phyloP scores from a whole-genome alignment of 495 filamentous ascomycete genomes.

The Echria macrotheca region DNA sequence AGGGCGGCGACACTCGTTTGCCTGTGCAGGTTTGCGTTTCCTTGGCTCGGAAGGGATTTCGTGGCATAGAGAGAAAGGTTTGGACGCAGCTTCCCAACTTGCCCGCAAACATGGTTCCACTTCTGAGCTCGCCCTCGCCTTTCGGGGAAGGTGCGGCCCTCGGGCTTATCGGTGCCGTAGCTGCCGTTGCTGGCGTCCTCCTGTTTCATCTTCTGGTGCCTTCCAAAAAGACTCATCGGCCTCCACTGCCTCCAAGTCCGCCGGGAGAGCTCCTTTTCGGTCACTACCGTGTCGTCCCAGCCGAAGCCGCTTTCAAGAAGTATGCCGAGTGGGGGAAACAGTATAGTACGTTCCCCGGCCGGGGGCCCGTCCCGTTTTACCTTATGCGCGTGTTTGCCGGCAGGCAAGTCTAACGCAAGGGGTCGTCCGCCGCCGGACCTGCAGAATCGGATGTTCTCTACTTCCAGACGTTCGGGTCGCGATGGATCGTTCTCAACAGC shows the following conservation, averaged over 20 bases:
- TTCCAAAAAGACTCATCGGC: neutral
- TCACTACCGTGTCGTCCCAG: constrained; percentile 35
- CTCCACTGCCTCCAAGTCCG: constrained; percentile 34
- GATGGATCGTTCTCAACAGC: constrained; percentile 40
- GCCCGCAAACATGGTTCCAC: neutral
- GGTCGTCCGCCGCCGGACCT: neutral
- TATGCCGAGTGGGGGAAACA: constrained; percentile 37
- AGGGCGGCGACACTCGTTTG: neutral
- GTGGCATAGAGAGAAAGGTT: neutral
- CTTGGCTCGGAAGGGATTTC: too few relatives aligned
- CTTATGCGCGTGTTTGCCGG: neutral
- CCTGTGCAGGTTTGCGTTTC: too few relatives aligned
- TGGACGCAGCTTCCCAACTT: neutral
- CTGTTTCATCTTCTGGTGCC: neutral
- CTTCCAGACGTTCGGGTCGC: constrained; percentile 38
- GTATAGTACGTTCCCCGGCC: constrained; percentile 28
- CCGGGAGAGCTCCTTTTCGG: constrained; percentile 37
- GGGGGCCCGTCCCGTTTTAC: neutral
- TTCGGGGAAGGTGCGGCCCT: neutral
- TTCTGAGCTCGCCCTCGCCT: neutral
- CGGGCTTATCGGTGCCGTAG: constrained; percentile 1
- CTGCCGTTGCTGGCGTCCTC: neutral
- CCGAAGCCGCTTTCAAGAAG: constrained; percentile 34
- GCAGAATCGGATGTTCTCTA: constrained; percentile 31
- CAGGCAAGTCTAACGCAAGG: neutral